Evolutionary conservation across 2,329 filamentous ascomycete species (phyloP), one percentile per base, ranked within the genome.

Genomic region (Penicillium sumatraense): DNA sequence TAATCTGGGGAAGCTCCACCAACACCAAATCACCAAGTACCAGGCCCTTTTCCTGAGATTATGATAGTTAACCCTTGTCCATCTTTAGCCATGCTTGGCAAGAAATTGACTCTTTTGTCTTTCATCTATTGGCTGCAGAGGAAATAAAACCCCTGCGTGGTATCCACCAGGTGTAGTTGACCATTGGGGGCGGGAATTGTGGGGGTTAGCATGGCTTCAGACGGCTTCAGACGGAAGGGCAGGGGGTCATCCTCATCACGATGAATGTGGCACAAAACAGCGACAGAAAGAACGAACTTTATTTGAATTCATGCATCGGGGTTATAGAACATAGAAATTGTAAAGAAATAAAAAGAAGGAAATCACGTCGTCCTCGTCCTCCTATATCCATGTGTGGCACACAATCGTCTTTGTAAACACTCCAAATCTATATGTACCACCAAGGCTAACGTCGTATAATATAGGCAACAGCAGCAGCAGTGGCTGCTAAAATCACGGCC

Each of bases 401-500:
- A n/a, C n/a, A n/a, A n/a, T n/a, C n/a, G n/a, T n/a, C n/a, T n/a
- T n/a, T n/a, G 29, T 5, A 31, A 31, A 31, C 29, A 31, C 4
- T 13, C 9, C 9, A 14, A 7, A 3, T 31, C 29, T 14, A 13
- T 11, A 29, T 10, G 5, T 3, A 13, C 29, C 29, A 29, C 29
- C 29, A 10, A 29, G 5, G 11, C 40, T 47, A 52, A 7, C 40
- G 16, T n/a, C 46, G 31, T 24, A 54, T 23, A 29, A 26, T 20
- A 40, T 51, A 54, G 2, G 54, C 57, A 41, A 57, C 49, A 0
- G 45, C 60, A 42, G 48, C 57, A 38, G 59, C 65, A 29, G 58
- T 23, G 14, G 59, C 48, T 1, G 57, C 54, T 29, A 70, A 48
- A 10, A 69, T 60, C 8, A 58, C 54, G 11, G 58, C 65, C 71